phyloP scores from a whole-genome alignment of 1,284 basidiomycete genomes.

The Cerioporus squamosus region DNA sequence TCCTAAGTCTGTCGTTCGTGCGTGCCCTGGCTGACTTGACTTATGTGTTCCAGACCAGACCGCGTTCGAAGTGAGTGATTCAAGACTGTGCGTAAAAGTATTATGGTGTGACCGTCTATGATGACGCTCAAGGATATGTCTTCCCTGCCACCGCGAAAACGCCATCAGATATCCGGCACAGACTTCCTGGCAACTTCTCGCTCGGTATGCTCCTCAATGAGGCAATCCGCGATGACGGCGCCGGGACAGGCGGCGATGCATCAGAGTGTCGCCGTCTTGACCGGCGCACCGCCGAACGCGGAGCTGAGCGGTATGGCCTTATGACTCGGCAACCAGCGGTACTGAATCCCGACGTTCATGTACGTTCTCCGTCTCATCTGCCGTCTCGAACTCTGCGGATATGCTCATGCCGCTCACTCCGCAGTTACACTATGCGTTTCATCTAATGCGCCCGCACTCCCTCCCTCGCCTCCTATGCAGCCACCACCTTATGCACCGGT shows the following conservation, averaged over 20 bases:
- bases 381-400: not conserved
- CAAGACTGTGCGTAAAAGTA: slow-evolving; percentile 23
- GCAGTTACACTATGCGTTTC: slow-evolving; percentile 22
- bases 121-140: slow-evolving; percentile 33
- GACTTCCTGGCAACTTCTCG: slow-evolving; percentile 27
- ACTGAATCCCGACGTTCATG: slow-evolving; percentile 4
- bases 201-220: slow-evolving; percentile 29
- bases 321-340: slow-evolving; percentile 18
- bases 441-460: slow-evolving; percentile 13
- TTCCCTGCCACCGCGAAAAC: slow-evolving; percentile 34
- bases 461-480: not conserved
- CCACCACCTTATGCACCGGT: not conserved
- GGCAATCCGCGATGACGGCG: slow-evolving; percentile 23
- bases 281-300: slow-evolving; percentile 17
- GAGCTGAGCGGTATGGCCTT: slow-evolving; percentile 25
- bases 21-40: not conserved
- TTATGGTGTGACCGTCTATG: slow-evolving; percentile 23
- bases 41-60: slow-evolving; percentile 16
- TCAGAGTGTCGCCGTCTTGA: slow-evolving; percentile 20
- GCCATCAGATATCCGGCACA: slow-evolving; percentile 32
- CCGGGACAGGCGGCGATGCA: slow-evolving; percentile 20
- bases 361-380: not conserved
- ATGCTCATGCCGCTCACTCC: not conserved
- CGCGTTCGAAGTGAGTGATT: slow-evolving; percentile 30
- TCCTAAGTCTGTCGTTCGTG: not conserved